phyloP scores from a whole-genome alignment of 1,284 basidiomycete genomes.

The Pseudozyma hubeiensis region DNA sequence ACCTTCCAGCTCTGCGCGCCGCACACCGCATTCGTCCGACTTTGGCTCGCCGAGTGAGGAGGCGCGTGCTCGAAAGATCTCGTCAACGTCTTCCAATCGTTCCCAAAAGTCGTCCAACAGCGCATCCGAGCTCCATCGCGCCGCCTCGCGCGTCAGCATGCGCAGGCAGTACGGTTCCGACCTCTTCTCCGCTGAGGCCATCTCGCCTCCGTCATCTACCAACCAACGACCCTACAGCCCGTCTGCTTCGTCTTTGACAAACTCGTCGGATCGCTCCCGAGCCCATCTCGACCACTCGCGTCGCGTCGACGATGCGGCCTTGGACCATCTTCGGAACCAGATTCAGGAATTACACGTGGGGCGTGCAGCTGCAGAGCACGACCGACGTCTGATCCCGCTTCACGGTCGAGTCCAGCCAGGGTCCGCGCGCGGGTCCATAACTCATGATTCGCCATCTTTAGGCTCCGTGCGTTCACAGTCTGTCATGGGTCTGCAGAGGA shows the following conservation, averaged over 20 bases:
- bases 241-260: constrained; percentile 19
- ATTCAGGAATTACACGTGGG: constrained; percentile 31
- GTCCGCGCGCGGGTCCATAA: constrained; percentile 23
- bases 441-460: constrained; percentile 21
- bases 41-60: constrained; percentile 45
- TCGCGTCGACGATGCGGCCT: constrained; percentile 14
- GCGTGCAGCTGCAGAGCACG: constrained; percentile 8
- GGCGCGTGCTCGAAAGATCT: constrained; percentile 47
- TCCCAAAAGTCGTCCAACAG: constrained; percentile 57
- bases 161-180: constrained; percentile 46
- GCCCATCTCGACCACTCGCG: constrained; percentile 8
- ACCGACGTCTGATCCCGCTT: constrained; percentile 18
- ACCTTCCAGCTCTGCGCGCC: constrained; percentile 29
- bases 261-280: constrained; percentile 29
- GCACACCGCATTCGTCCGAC: constrained; percentile 23
- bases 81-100: constrained; percentile 47
- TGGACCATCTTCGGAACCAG: constrained; percentile 27
- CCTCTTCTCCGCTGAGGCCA: constrained; percentile 48
- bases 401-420: constrained; percentile 17
- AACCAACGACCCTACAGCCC: constrained; percentile 21
- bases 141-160: constrained; percentile 55
- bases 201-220: constrained; percentile 9
- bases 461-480: constrained; percentile 37
- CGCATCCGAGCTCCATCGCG: constrained; percentile 54
- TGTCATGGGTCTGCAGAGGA: constrained; percentile 31